Evolutionary conservation across 345 rosid genomes (phyloP), one percentile per base, ranked within the genome.

Genomic region (Firmiana major): DNA sequence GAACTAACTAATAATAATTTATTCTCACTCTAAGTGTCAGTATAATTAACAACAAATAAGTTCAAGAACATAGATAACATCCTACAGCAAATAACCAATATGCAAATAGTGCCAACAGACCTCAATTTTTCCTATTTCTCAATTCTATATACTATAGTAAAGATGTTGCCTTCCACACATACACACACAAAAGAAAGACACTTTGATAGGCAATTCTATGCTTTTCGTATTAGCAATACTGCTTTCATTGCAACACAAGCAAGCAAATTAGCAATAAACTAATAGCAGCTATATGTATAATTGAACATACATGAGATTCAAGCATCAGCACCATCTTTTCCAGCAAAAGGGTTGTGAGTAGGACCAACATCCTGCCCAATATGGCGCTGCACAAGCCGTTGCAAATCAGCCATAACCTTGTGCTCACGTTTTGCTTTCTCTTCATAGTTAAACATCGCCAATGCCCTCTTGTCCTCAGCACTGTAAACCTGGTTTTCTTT

Each of bases 401-500:
- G 97, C 83, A 97, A 85, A 86, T 92, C 98, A 75, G 95, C 90
- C 99, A 94, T 97, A 79, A 97, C 98, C 89, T 97, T 97, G 81
- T 89, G 93, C 84, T 97, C 99, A 0, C 99, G 93, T 79, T 97
- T 97, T 0, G 98, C 90, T 87, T 92, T 96, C 88, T 97, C 99
- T 78, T 97, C 99, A 66, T 97, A 97, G 85, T 92, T 97, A 78
- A 94, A 97, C 97, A 94, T 94, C 1, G 99, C 98, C 89, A 92
- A 76, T 6, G 97, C 99, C 11, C 97, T 86, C 90, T 91, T 97
- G 70, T 94, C 99, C 85, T 97, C 98, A 9, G 98, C 99, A 79
- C 99, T 94, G 67, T 94, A 97, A 75, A 97, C 99, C 77, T 94
- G 99, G 86, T 94, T 97, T 87, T 97, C 97, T 81, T 94, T 97